Percentiles rank a stretch among this genome's conserved stretches.
These are phyloP conservation scores for barley (Hordeum vulgare) DNA, from an alignment of 176 grass and related monocot genomes.

Conservation along the genomic window DNA sequence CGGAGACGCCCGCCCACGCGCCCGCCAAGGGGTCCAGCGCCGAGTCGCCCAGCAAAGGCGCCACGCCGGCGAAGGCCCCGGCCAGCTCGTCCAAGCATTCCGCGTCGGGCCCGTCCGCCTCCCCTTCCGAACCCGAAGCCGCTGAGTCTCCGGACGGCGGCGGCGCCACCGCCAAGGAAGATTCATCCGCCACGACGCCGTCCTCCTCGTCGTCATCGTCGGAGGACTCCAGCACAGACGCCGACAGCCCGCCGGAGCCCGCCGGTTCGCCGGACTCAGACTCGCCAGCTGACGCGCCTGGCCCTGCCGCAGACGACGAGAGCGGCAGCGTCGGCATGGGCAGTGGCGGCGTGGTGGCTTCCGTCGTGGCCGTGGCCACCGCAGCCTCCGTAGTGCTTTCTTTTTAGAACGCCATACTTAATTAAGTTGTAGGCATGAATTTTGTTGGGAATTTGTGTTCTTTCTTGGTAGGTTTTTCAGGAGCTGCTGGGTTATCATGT, in stretches of 20 bases:
- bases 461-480: too few relatives aligned
- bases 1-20: slow-evolving; percentile 1
- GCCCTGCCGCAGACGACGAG: slow-evolving; percentile 30
- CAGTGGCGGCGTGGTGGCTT: slow-evolving; percentile 12
- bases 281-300: slow-evolving; percentile 30
- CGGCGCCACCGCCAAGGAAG: not conserved
- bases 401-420: not conserved
- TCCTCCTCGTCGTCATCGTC: not conserved
- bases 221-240: not conserved
- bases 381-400: slow-evolving; percentile 8
- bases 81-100: not conserved
- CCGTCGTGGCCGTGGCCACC: slow-evolving; percentile 15
- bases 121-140: slow-evolving; percentile 3
- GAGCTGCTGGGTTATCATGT: too few relatives aligned
- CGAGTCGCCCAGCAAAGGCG: not conserved
- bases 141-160: slow-evolving; percentile 30
- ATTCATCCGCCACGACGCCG: not conserved
- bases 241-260: slow-evolving; percentile 43
- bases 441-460: too few relatives aligned
- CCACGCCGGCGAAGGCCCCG: not conserved
- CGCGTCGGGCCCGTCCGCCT: slow-evolving; percentile 14
- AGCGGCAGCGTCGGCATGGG: not conserved
- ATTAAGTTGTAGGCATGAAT: too few relatives aligned
- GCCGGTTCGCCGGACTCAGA: not conserved
- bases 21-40: not conserved